Evolutionary conservation across 306 rosid genomes (phyloP), one percentile per base, ranked within the genome.

Genomic region (Hylodesmum podocarpum): DNA sequence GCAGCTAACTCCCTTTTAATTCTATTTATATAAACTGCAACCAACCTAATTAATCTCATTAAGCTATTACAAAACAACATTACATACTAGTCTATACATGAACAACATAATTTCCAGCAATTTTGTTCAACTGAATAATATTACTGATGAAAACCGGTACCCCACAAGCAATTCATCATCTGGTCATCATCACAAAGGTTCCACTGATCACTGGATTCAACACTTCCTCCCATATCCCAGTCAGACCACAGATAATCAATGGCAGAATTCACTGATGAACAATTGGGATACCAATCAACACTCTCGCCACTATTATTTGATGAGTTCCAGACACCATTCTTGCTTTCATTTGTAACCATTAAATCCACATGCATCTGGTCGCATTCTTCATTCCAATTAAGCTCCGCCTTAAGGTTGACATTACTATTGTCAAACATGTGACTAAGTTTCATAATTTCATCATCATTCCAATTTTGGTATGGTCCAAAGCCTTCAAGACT

Each of bases 171-270:
- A 76, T 58, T 67, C 50, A 24, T 3, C 31, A 54, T 58, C 40
- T 78, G 74, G 16, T 86, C 86, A 22, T 82, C 85, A 49, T 78
- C 89, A 36, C 75, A 68, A 12, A 55, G n/a, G 15, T 75, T 83
- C 86, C 78, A 66, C 10, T 82, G 77, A 69, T 71, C 24, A 39
- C 84, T 59, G 24, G 78, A 75, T 27, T 76, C 82, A 75, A 50
- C 66, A 65, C 77, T 75, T 12, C 67, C 77, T 25, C 68, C 76
- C 82, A 87, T 78, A 50, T 77, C 80, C 90, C 88, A 93, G 51
- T 86, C 81, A 65, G 58, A 25, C 89, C 89, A 85, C 37, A 72
- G 84, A 78, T 79, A 79, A 58, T 85, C 88, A 65, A 79, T 84
- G 27, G 22, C 72, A 8, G 79, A 85, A 70, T 68, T 75, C 74